Evolutionary conservation across 1,284 basidiomycete genomes (phyloP).

Genomic region (Leccinum pachyderme): DNA sequence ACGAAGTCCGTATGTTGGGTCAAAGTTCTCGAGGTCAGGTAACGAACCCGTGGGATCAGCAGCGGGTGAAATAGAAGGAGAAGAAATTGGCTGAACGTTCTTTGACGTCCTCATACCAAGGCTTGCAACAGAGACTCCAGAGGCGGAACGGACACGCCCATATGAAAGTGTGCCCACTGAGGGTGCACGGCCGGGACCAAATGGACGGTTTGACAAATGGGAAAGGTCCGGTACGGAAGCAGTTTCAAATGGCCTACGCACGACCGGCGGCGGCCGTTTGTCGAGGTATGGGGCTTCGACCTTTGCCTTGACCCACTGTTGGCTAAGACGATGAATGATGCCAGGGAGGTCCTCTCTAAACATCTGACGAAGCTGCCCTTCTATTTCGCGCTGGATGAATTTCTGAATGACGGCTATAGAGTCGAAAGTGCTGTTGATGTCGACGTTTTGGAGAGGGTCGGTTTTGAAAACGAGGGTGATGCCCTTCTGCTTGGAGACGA

Average conservation of each 20-base stretch:
- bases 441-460: conserved; percentile 96
- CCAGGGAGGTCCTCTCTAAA: conserved; percentile 96
- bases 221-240: conserved; percentile 28
- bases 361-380: conserved; percentile 96
- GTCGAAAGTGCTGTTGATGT: conserved; percentile 97
- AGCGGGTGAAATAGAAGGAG: conserved; percentile 24
- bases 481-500: conserved; percentile 95
- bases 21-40: conserved; percentile 88
- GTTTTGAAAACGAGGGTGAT: conserved; percentile 99
- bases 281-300: conserved; percentile 76
- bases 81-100: conserved; percentile 19
- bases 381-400: conserved; percentile 96
- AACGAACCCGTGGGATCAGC: conserved; percentile 46
- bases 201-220: conserved; percentile 8
- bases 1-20: conserved; percentile 96
- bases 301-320: conserved; percentile 90
- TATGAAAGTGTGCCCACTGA: conserved; percentile 24
- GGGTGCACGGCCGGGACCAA: conserved; percentile 14
- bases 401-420: conserved; percentile 97
- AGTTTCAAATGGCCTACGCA: conserved; percentile 34
- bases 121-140: conserved; percentile 38
- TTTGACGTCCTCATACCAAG: conserved; percentile 27
- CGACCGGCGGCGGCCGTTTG: conserved; percentile 42
- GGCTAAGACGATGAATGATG: conserved; percentile 94
- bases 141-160: conserved; percentile 23